phyloP scores from a whole-genome alignment of 2,329 filamentous ascomycete species.

The Ophiostoma quercus region DNA sequence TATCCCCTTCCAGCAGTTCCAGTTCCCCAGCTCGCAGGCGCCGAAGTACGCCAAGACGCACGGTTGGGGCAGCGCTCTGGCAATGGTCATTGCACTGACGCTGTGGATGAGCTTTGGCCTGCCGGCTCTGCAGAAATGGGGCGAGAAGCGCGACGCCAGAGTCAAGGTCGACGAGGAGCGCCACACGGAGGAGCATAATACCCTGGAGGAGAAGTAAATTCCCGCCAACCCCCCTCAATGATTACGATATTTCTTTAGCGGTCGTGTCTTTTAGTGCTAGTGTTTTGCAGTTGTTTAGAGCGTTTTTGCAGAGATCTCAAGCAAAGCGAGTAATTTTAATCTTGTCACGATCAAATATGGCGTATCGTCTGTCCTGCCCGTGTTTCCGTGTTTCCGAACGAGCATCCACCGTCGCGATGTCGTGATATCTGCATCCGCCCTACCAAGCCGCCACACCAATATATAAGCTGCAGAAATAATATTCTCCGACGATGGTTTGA shows the following conservation, averaged over 20 bases:
- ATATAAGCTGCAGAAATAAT: neutral
- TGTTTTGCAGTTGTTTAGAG: neutral
- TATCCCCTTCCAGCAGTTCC: constrained; percentile 39
- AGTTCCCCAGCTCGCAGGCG: constrained; percentile 37
- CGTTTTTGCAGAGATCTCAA: neutral
- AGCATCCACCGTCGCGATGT: neutral
- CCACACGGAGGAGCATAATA: neutral
- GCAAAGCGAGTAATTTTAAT: neutral
- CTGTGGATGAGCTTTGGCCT: constrained; percentile 33
- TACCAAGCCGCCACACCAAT: neutral
- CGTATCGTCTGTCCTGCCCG: neutral
- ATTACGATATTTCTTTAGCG: neutral
- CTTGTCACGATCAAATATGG: neutral
- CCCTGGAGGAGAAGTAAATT: neutral
- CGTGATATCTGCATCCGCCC: neutral
- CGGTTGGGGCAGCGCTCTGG: constrained; percentile 36
- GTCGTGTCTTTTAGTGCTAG: neutral
- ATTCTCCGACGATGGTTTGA: neutral
- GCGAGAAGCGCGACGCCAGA: neutral
- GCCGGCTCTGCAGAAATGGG: constrained; percentile 5
- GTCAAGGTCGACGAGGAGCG: constrained; percentile 6
- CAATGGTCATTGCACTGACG: constrained; percentile 34
- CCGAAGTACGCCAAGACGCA: constrained; percentile 36
- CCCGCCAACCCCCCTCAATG: neutral
- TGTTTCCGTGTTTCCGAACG: neutral